phyloP scores from a whole-genome alignment of 805 yeast genomes.

The Cyberlindnera maclurae region DNA sequence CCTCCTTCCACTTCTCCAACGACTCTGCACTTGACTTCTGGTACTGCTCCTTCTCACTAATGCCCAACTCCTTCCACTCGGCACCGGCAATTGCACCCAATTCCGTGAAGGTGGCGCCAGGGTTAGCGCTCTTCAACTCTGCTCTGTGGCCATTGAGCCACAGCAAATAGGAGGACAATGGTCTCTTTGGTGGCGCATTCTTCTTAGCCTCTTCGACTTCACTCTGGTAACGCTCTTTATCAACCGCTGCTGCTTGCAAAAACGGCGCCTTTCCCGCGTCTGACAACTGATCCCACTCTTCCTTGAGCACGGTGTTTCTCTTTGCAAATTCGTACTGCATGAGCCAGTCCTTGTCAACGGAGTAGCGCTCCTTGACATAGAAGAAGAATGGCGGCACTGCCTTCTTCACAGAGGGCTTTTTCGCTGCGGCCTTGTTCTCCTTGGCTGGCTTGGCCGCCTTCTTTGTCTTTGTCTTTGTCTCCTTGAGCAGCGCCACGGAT shows the following conservation, averaged over 20 bases:
- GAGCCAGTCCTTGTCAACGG: background rate
- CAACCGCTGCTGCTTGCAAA: conserved; percentile 7
- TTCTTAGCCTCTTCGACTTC: conserved; percentile 13
- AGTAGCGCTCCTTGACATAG: conserved; percentile 1
- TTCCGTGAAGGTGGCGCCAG: conserved; percentile 21
- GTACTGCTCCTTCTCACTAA: conserved; percentile 57
- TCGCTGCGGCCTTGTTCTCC: background rate
- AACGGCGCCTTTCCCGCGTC: conserved; percentile 10
- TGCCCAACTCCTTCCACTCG: conserved; percentile 78
- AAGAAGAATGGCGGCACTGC: conserved; percentile 1
- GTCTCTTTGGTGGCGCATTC: conserved; percentile 22
- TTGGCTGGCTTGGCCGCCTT: conserved; percentile 3
- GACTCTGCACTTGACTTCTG: conserved; percentile 12
- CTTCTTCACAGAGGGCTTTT: background rate
- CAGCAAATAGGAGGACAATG: conserved; percentile 11
- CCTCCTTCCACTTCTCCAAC: conserved; percentile 28
- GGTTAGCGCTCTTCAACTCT: conserved; percentile 8
- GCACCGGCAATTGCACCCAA: conserved; percentile 69
- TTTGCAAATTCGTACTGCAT: background rate
- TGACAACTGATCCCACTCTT: conserved; percentile 12
- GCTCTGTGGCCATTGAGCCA: conserved; percentile 12
- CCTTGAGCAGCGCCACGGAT: conserved; percentile 1
- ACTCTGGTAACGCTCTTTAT: conserved; percentile 8
- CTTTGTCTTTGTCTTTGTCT: conserved; percentile 2
- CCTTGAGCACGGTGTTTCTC: background rate